phyloP scores from a whole-genome alignment of 768 basidiomycete genomes.

The Russula olivacea region DNA sequence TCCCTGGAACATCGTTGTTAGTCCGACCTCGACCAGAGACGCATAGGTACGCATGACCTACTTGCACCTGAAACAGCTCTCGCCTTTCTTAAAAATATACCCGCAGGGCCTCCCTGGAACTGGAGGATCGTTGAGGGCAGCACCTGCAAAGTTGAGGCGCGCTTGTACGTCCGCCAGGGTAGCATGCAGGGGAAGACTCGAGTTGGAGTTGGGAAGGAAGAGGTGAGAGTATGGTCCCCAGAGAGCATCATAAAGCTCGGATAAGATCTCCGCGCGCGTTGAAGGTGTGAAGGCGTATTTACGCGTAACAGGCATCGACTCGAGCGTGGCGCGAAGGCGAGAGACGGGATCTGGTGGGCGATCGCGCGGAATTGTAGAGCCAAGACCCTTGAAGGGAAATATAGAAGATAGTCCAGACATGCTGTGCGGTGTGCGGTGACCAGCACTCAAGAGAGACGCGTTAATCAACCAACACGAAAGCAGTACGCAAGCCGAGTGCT shows the following conservation, averaged over 20 bases:
- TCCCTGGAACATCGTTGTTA: constrained; percentile 47
- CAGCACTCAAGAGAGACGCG: constrained; percentile 10
- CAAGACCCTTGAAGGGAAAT: constrained; percentile 46
- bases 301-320: constrained; percentile 73
- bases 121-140: constrained; percentile 52
- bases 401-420: constrained; percentile 44
- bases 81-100: constrained; percentile 84
- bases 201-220: constrained; percentile 63
- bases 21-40: constrained; percentile 5
- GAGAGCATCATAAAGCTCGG: constrained; percentile 75
- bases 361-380: constrained; percentile 51
- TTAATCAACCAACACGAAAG: background rate
- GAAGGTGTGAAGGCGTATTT: constrained; percentile 72
- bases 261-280: constrained; percentile 74
- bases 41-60: constrained; percentile 37
- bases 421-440: background rate
- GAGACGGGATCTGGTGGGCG: constrained; percentile 57
- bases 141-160: constrained; percentile 49
- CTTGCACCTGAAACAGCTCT: constrained; percentile 94
- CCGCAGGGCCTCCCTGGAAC: constrained; percentile 74
- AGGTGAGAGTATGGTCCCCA: constrained; percentile 71
- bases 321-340: constrained; percentile 68
- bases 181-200: constrained; percentile 54
- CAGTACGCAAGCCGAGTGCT: no score
- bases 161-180: constrained; percentile 68